phyloP scores from a whole-genome alignment of 1,284 basidiomycete species.

The Ganoderma lingzhi region DNA sequence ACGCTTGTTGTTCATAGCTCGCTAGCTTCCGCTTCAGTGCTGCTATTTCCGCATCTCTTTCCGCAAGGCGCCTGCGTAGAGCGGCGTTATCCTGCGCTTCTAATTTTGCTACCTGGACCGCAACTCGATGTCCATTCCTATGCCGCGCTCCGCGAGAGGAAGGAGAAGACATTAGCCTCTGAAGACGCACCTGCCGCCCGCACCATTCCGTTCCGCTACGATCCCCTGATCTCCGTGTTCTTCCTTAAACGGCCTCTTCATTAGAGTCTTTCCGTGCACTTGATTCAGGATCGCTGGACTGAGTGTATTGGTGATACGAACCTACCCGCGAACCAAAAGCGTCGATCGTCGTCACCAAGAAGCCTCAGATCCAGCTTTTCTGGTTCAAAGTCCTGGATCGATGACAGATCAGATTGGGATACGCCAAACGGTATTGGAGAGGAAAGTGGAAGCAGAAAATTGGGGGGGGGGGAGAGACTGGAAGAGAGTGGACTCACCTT shows the following conservation, averaged over 20 bases:
- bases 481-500: not conserved
- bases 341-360: not conserved
- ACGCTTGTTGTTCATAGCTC: slow-evolving; percentile 3
- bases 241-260: not conserved
- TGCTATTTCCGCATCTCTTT: slow-evolving; percentile 1
- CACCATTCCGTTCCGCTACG: not conserved
- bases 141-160: not conserved
- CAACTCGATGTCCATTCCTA: not conserved
- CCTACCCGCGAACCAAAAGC: not conserved
- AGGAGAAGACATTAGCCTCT: not conserved
- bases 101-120: not conserved
- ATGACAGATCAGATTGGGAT: not conserved
- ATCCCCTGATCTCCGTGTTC: not conserved
- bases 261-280: not conserved
- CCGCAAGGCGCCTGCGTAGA: not conserved
- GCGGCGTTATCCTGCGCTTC: not conserved
- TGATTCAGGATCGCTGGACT: not conserved
- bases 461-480: not conserved
- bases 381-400: not conserved
- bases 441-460: not conserved
- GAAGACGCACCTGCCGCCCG: not conserved
- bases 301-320: not conserved
- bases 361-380: not conserved
- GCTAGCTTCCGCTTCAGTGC: slow-evolving; percentile 1
- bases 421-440: not conserved